Evolutionary conservation across 148 eudicot genomes (phyloP).

Genomic region (Salicornia ramosissima): DNA sequence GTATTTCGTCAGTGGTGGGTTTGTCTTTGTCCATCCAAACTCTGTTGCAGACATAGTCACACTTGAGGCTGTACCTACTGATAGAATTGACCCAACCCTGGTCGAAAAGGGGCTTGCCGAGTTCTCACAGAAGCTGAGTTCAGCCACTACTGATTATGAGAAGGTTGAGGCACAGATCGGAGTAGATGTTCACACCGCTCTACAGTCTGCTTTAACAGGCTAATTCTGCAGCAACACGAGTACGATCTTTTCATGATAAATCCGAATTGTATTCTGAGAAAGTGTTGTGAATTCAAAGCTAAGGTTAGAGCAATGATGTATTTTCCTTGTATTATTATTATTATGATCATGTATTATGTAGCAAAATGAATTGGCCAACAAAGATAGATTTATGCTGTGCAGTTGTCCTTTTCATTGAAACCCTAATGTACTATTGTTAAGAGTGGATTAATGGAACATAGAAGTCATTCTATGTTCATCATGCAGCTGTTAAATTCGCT

Average conservation of each 20-base stretch:
- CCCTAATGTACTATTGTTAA: neutral
- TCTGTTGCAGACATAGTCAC: conserved; percentile 59
- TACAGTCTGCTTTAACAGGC: conserved; percentile 49
- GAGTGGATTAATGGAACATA: neutral
- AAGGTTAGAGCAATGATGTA: neutral
- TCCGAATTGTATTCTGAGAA: neutral
- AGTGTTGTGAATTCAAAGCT: neutral
- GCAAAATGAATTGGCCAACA: neutral
- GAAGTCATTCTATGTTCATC: neutral
- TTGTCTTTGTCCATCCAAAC: conserved; percentile 60
- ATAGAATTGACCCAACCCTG: conserved; percentile 47
- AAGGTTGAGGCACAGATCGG: conserved; percentile 78
- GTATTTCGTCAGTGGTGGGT: conserved; percentile 71
- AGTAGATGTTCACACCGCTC: conserved; percentile 67
- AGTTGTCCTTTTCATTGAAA: neutral
- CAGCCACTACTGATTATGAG: conserved; percentile 58
- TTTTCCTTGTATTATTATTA: neutral
- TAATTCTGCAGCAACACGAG: conserved; percentile 19
- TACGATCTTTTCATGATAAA: neutral
- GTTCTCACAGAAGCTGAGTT: conserved; percentile 59
- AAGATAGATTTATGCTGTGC: neutral
- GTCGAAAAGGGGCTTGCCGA: conserved; percentile 64
- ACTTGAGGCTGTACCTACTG: conserved; percentile 57
- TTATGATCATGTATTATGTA: neutral
- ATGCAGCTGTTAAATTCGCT: too few relatives aligned